Evolutionary conservation across 2,329 filamentous ascomycete species (phyloP).

Genomic region (Neonectria faginata): DNA sequence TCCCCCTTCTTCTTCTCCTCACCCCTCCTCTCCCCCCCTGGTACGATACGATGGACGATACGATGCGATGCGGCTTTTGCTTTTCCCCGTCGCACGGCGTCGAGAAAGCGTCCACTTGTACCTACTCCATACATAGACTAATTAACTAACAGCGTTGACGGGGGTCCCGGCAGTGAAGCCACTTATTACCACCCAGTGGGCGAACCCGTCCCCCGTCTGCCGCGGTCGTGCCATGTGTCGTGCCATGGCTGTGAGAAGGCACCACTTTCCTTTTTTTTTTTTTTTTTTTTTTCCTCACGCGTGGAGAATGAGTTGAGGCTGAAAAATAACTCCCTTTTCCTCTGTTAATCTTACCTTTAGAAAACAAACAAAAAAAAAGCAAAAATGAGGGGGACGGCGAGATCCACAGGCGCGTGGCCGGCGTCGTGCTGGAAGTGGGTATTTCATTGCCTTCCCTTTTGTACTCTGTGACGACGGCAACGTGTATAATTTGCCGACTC

Average conservation of each 20-base stretch:
- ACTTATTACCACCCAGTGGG: slow-evolving; percentile 24
- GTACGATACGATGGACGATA: slow-evolving; percentile 19
- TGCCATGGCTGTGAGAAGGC: slow-evolving; percentile 39
- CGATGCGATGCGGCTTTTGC: slow-evolving; percentile 17
- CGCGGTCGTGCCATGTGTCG: slow-evolving; percentile 42
- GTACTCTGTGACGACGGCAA: slow-evolving; percentile 29
- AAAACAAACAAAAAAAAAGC: slow-evolving; percentile 27
- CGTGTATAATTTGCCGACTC: slow-evolving; percentile 31
- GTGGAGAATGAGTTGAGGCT: slow-evolving; percentile 42
- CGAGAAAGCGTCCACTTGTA: too few relatives aligned
- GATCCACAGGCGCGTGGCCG: slow-evolving; percentile 42
- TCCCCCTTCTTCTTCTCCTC: neutral
- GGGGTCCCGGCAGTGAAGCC: slow-evolving; percentile 31
- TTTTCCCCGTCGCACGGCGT: slow-evolving; percentile 27
- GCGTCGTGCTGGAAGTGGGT: slow-evolving; percentile 37
- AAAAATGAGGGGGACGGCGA: slow-evolving; percentile 26
- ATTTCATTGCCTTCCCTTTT: neutral
- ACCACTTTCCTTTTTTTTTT: slow-evolving; percentile 20
- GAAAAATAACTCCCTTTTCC: slow-evolving; percentile 16
- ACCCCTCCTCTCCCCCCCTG: slow-evolving; percentile 30
- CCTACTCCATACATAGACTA: too few relatives aligned
- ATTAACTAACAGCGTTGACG: too few relatives aligned
- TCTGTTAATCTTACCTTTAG: too few relatives aligned
- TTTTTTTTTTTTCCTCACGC: neutral
- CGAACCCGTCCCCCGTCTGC: slow-evolving; percentile 29